A percentile compares a stretch with the other conserved stretches of the same genome.
These are phyloP conservation scores for Leptographium wingfieldii DNA, from an alignment of 2,329 filamentous ascomycete genomes.

Conservation along the genomic window DNA sequence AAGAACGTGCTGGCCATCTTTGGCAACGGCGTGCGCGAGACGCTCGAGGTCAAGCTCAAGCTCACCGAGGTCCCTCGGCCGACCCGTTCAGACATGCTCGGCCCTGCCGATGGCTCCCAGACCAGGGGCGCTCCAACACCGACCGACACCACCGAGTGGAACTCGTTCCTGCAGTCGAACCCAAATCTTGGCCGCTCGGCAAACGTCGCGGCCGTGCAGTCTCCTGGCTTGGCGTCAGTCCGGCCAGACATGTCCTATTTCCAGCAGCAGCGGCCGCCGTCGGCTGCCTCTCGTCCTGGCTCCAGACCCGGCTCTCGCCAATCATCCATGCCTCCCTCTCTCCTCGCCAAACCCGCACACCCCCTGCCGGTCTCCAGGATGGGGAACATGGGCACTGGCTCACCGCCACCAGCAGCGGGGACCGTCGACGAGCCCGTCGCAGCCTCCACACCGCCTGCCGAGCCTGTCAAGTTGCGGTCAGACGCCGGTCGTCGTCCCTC, in stretches of 20 bases:
- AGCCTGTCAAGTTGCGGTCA: constrained; percentile 3
- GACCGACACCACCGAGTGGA: constrained; percentile 64
- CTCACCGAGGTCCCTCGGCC: constrained; percentile 63
- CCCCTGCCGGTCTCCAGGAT: constrained; percentile 1
- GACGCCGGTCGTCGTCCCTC: constrained; percentile 30
- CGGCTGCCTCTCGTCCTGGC: constrained; percentile 4
- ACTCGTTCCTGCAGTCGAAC: constrained; percentile 61
- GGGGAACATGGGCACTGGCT: not conserved
- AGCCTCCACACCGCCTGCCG: not conserved
- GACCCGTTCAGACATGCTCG: constrained; percentile 19
- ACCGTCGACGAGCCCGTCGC: constrained; percentile 1
- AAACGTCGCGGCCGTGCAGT: constrained; percentile 19
- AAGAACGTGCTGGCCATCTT: constrained; percentile 79
- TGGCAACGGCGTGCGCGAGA: constrained; percentile 71
- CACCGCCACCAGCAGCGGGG: constrained; percentile 3
- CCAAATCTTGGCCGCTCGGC: constrained; percentile 33
- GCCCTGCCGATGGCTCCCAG: constrained; percentile 9
- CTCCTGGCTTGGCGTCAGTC: constrained; percentile 21
- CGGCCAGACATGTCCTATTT: constrained; percentile 8
- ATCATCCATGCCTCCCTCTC: constrained; percentile 5
- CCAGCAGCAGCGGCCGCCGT: not conserved
- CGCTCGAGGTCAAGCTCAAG: constrained; percentile 82
- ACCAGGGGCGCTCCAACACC: constrained; percentile 29
- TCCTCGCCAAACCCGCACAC: not conserved
- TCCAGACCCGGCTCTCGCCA: constrained; percentile 11